These are phyloP conservation scores for Aspergillus novoparasiticus DNA, from an alignment of 2,329 filamentous ascomycete species.

Conservation along the genomic window DNA sequence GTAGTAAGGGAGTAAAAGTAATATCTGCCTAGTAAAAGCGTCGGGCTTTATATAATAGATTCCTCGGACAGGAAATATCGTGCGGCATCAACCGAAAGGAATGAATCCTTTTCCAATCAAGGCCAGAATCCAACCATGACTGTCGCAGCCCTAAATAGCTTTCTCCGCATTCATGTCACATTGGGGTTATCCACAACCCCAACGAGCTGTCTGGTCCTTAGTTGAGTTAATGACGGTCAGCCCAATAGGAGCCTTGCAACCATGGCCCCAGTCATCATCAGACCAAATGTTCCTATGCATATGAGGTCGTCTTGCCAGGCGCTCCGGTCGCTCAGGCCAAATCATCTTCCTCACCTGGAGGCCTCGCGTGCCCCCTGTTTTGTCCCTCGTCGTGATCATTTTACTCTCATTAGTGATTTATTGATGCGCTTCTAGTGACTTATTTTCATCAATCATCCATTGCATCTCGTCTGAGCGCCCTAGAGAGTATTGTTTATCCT, in stretches of 20 bases:
- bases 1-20: neutral
- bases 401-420: too few species aligned
- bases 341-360: neutral
- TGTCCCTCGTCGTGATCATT: neutral
- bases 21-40: neutral
- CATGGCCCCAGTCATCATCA: neutral
- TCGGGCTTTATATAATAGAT: neutral
- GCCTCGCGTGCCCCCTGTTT: neutral
- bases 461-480: neutral
- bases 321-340: too few species aligned
- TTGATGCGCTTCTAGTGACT: neutral
- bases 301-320: neutral
- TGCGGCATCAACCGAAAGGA: conserved; percentile 5
- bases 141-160: neutral
- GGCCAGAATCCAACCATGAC: neutral
- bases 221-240: neutral
- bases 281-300: neutral
- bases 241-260: neutral
- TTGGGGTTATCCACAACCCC: neutral
- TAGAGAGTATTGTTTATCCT: neutral
- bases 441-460: neutral
- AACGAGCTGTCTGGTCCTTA: neutral
- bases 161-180: conserved; percentile 2
- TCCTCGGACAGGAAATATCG: neutral
- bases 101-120: neutral